Evolutionary conservation across 331 rosid species (phyloP).

Genomic region (Acacia pycnantha): DNA sequence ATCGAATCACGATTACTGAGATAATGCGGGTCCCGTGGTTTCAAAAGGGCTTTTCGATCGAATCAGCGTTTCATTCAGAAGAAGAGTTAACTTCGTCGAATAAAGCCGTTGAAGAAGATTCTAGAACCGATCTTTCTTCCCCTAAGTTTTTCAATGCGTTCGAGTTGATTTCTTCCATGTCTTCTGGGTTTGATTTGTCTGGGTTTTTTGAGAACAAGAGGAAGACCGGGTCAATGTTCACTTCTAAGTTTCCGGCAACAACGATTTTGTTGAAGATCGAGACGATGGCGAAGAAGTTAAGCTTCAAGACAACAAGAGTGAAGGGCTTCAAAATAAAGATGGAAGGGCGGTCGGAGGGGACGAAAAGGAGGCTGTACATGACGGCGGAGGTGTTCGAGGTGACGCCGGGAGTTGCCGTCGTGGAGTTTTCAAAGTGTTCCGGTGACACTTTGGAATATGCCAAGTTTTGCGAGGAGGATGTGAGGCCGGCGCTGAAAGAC

Average conservation of each 20-base stretch:
- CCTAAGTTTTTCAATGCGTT: conserved; percentile 81
- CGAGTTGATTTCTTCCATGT: conserved; percentile 74
- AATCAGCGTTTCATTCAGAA: conserved; percentile 21
- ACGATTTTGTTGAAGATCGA: conserved; percentile 56
- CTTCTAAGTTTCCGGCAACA: conserved; percentile 53
- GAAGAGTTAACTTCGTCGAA: not conserved
- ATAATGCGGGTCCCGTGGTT: conserved; percentile 70
- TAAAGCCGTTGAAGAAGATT: conserved; percentile 10
- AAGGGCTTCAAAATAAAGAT: conserved; percentile 59
- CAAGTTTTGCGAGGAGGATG: conserved; percentile 66
- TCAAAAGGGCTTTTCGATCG: conserved; percentile 35
- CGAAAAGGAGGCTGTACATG: conserved; percentile 57
- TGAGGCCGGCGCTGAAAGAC: conserved; percentile 77
- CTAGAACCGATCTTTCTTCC: conserved; percentile 24
- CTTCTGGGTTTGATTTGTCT: conserved; percentile 76
- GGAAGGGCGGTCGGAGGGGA: conserved; percentile 53
- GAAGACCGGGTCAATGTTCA: conserved; percentile 56
- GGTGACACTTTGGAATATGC: conserved; percentile 78
- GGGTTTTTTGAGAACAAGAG: conserved; percentile 59
- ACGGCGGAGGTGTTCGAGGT: conserved; percentile 75
- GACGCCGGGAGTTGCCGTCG: conserved; percentile 73
- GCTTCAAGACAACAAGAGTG: conserved; percentile 41
- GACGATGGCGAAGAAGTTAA: conserved; percentile 53
- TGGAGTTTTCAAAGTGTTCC: conserved; percentile 66
- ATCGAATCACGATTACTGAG: conserved; percentile 50